Evolutionary conservation across 495 filamentous ascomycete genomes (phyloP).

Genomic region (Aspergillus cavernicola): DNA sequence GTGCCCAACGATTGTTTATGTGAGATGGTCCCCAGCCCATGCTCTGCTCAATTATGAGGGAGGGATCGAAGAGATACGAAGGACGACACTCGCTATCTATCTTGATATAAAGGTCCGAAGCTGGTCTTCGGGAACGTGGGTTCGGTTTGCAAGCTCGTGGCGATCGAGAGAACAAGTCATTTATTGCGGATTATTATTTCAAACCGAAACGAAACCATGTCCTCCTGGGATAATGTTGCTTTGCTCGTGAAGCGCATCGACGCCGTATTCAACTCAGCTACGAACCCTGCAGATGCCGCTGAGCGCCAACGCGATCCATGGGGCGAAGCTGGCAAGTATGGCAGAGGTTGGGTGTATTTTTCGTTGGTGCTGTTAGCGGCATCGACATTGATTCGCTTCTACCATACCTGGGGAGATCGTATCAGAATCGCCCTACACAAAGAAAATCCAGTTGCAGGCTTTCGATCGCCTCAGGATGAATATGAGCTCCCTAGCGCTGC

Average conservation of each 20-base stretch:
- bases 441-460: constrained; percentile 57
- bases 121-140: constrained; percentile 4
- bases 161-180: not conserved
- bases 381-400: constrained; percentile 63
- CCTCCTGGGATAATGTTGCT: constrained; percentile 19
- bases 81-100: not conserved
- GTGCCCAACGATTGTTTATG: not conserved
- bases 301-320: constrained; percentile 77
- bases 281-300: constrained; percentile 66
- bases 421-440: constrained; percentile 79
- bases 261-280: constrained; percentile 65
- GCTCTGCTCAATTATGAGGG: constrained; percentile 5
- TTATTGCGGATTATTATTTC: not conserved
- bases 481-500: constrained; percentile 64
- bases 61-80: not conserved
- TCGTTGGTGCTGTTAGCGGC: constrained; percentile 64
- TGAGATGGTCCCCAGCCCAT: constrained; percentile 2
- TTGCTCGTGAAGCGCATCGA: constrained; percentile 67
- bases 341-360: constrained; percentile 84
- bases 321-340: constrained; percentile 79
- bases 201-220: constrained; percentile 1
- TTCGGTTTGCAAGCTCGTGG: too few relatives aligned
- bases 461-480: constrained; percentile 59
- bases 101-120: not conserved
- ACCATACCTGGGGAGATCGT: constrained; percentile 85